These are phyloP conservation scores for Leccinum subgranulosum DNA, from an alignment of 768 basidiomycete genomes.

Conservation along the genomic window DNA sequence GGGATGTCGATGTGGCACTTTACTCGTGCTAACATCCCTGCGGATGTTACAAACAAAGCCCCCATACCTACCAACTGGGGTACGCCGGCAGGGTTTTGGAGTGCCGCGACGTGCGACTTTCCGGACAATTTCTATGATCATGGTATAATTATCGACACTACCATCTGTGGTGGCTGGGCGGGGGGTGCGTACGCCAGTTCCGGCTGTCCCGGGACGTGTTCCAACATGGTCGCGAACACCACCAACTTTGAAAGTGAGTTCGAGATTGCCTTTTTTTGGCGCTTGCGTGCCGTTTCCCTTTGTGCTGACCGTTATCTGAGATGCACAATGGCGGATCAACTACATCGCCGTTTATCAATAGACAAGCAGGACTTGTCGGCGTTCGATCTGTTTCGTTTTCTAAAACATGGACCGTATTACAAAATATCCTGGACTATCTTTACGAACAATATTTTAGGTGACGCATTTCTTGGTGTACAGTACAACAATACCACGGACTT, in stretches of 20 bases:
- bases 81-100: slow-evolving; percentile 49
- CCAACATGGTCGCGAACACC: slow-evolving; percentile 48
- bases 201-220: slow-evolving; percentile 43
- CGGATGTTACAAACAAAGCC: slow-evolving; percentile 40
- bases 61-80: slow-evolving; percentile 52
- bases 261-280: not conserved
- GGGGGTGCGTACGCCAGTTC: slow-evolving; percentile 17
- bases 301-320: slow-evolving; percentile 25
- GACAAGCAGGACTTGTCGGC: not conserved
- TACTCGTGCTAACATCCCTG: slow-evolving; percentile 45
- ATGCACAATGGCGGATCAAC: slow-evolving; percentile 54
- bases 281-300: slow-evolving; percentile 2
- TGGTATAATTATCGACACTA: slow-evolving; percentile 39
- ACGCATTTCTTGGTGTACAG: not conserved
- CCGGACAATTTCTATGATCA: slow-evolving; percentile 48
- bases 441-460: not conserved
- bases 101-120: slow-evolving; percentile 46
- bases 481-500: not conserved
- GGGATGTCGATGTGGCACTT: slow-evolving; percentile 61
- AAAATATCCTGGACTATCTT: not conserved
- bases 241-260: slow-evolving; percentile 48
- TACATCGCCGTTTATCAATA: slow-evolving; percentile 51
- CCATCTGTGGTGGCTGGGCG: slow-evolving; percentile 33
- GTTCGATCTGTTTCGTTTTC: not conserved
- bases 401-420: not conserved